Base-by-base conservation (phyloP, 1,139 yeast genomes). In the Lodderomyces parapsilosis region DNA sequence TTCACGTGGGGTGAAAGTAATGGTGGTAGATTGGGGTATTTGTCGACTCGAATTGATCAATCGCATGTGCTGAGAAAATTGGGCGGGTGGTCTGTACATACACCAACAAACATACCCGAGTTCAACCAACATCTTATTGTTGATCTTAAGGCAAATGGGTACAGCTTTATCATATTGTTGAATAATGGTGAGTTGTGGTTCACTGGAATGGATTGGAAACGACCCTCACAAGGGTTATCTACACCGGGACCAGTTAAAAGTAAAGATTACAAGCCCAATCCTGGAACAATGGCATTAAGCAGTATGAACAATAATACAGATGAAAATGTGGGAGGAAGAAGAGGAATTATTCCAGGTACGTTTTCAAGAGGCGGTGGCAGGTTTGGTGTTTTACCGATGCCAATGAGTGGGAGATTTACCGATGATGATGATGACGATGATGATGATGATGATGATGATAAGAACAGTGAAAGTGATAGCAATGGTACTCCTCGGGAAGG, bases 71-170 rank as follows among this genome's bases (percentile, higher is more conserved):
- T 62, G 4, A 53, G 59, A 6, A 45, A 51, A 8, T 58, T 63
- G 36, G 59, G 59, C 37, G 59, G 59, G 36, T 53, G 56, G 40
- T 71, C 72, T 3, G 71, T 79, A 1, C 67, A 64, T 45, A 60
- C 62, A 2, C 83, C 85, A 0, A 66, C 74, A 0, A 57, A 61
- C 39, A 55, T 74, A 13, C 39, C 54, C 2, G 59, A 63, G 41
- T 56, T 66, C 55, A 56, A 71, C 31, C 62, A 66, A 14, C 58
- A 63, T 19, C 58, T 75, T 1, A 62, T 83, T 7, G 66, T 76
- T 4, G 87, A 82, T 53, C 65, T 85, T 1, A 68, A 78, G 14
- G 82, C 85, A 6, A 85, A 85, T 31, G 94, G 94, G 1, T 84
- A 71, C 54, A 74, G 84, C n/a, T 81, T 83, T 53, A 79, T 81